Conservation (phyloP, 148 eudicot genomes). For the Arctostaphylos glauca region DNA sequence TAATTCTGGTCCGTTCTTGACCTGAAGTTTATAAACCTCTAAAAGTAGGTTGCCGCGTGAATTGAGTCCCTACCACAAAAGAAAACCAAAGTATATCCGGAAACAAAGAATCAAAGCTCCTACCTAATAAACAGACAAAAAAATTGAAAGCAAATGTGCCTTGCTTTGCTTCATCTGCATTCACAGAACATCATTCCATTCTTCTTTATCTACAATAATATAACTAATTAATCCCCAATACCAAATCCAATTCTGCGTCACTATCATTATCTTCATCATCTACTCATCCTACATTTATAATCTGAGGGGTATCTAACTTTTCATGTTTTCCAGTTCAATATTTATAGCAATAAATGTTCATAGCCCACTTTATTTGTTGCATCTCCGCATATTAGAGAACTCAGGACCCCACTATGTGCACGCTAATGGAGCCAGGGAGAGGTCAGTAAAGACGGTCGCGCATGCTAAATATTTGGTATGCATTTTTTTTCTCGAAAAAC, state of each 20-base stretch:
- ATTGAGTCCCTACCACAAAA: too few species aligned
- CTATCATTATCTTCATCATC: conserved; percentile 1
- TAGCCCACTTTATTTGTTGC: not conserved
- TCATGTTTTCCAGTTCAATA: not conserved
- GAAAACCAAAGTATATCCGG: not conserved
- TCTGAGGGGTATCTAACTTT: not conserved
- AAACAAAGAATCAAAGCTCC: not conserved
- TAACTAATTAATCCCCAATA: not conserved
- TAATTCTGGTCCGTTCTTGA: too few species aligned
- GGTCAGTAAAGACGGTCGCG: too few species aligned
- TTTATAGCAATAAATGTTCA: not conserved
- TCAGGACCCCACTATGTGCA: too few species aligned
- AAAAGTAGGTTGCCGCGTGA: too few species aligned
- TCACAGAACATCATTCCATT: not conserved
- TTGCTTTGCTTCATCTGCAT: conserved; percentile 2
- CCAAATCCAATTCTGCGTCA: not conserved
- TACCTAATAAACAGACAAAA: not conserved
- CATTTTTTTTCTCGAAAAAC: too few species aligned
- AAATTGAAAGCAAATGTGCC: not conserved
- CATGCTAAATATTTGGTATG: too few species aligned
- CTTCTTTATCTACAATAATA: not conserved
- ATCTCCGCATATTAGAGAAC: not conserved
- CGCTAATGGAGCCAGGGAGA: too few species aligned
- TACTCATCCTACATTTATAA: not conserved
- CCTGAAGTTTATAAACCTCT: too few species aligned